Base-by-base conservation (phyloP, 2,329 filamentous ascomycete species). In the Alternaria solani region DNA sequence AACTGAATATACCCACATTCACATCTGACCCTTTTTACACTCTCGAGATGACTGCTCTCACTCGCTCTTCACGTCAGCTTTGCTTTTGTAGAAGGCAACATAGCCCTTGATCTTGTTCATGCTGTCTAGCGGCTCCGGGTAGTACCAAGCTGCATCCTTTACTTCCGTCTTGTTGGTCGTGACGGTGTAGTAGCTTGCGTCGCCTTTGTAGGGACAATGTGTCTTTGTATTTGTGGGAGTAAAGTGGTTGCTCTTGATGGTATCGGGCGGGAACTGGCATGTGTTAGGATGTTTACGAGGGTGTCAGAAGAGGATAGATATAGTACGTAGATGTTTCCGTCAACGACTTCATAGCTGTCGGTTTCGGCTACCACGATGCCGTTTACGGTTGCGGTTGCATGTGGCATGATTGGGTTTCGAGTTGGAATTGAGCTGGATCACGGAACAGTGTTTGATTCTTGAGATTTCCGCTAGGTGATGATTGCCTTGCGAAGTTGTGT, bases 91-190 rank as follows among this genome's bases (percentile, higher is more conserved):
- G 67, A 88, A 88, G 5, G 86, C 86, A 39, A 88, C 83, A 67
- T 85, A 80, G 43, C 82, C 82, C 70, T 83, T 84, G 65, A 88
- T 86, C 66, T 80, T 78, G 53, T 80, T 74, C 30, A 82, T 81
- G 44, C 81, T 83, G 25, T 82, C 81, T 55, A 82, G 81, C 1
- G 86, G 81, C 42, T 81, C 70, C 3, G 85, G 81, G 62, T 88
- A 88, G 64, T 84, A 88, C 86, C 86, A 88, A 0, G 85, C 86
- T 2, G 83, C 85, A 61, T 88, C 85, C 36, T 81, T 76, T 20
- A 86, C 61, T 52, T 82, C 80, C 6, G 79, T 78, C 39, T 81
- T 84, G 51, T 82, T 81, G 9, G 83, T 78, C 11, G 79, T 82
- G 56, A 88, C 74, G 23, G 80, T 84, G 71, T 87, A 88, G 71